Evolutionary conservation across 179 eudicot species (phyloP), one percentile per base, ranked within the genome.

Genomic region (Monotropa hypopitys): DNA sequence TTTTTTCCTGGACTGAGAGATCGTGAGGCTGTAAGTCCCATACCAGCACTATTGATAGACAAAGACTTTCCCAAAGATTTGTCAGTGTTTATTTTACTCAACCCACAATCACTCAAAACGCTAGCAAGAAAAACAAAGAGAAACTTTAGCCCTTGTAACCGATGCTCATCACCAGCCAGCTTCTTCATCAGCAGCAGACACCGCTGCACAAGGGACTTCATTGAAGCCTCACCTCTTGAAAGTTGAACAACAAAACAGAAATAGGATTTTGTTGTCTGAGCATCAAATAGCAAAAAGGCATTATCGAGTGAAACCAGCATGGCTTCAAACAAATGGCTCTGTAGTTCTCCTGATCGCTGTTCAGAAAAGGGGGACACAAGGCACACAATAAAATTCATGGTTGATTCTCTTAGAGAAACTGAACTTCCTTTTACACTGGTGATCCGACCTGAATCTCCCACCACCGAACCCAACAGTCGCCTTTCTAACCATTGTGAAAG

Each of bases 401-500:
- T 86, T 42, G 98, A 88, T 76, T 94, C 99, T 86, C 88, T 91
- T 38, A 96, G 87, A 80, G 96, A 76, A 56, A 72, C 69, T 75
- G 96, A 91, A 86, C 84, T 83, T 82, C 84, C 96, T 82, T 85
- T 87, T 51, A 83, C 85, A 85, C 86, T 79, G 23, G 82, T 13
- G 38, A 78, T 74, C 56, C 84, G 86, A 53, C 79, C 77, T 30
- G 90, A 78, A 80, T 87, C 86, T 82, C 90, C 90, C 23, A 74
- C 73, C 21, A 76, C 56, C 49, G 80, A 79, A 83, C 98, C 94
- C 74, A 96, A 78, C 59, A 96, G 83, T 81, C 99, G 87, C 74
- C 85, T 87, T 82, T 90, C 99, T 70, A 91, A 80, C 99, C 99
- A 96, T 83, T 87, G 89, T 54, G 96, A 87, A 43, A 94, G 84